Evolutionary conservation across 75 land plant genomes (phyloP).

Genomic region (Larix kaempferi): DNA sequence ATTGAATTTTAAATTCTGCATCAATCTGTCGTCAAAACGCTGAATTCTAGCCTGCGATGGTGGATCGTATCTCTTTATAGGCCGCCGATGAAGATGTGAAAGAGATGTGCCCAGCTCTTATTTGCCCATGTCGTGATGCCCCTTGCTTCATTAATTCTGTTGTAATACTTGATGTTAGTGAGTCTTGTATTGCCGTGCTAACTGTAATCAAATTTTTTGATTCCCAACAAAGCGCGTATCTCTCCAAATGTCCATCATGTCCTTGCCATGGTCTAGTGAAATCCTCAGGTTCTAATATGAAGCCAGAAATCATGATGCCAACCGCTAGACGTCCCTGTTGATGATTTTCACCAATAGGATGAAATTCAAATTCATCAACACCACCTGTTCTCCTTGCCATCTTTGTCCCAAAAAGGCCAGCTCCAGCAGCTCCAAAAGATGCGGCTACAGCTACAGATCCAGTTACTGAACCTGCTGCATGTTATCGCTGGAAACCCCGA

Average conservation of each 20-base stretch:
- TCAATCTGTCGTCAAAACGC: no score
- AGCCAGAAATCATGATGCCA: conserved; percentile 80
- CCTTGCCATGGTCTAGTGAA: conserved; percentile 87
- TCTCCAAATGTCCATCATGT: conserved; percentile 7
- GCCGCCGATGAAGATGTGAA: no score
- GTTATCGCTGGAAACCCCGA: no score
- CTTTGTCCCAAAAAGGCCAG: conserved; percentile 90
- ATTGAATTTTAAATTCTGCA: no score
- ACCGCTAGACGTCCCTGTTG: conserved; percentile 94
- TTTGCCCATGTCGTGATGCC: no score
- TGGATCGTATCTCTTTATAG: no score
- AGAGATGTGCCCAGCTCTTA: no score
- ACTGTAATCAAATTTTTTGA: conserved; percentile 82
- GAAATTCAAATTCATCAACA: conserved; percentile 88
- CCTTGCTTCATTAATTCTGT: conserved; percentile 86
- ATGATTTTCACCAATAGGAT: conserved; percentile 72
- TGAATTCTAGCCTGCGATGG: no score
- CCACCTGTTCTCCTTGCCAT: conserved; percentile 87
- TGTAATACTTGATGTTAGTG: conserved; percentile 80
- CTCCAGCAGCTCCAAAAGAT: conserved; percentile 99
- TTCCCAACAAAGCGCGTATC: conserved; percentile 95
- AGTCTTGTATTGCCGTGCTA: conserved; percentile 96
- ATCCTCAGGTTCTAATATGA: conserved; percentile 76
- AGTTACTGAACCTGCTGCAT: conserved; percentile 90
- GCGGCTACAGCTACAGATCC: conserved; percentile 99